Evolutionary conservation across 1,284 basidiomycete genomes (phyloP).

Genomic region (Trametes pubescens): DNA sequence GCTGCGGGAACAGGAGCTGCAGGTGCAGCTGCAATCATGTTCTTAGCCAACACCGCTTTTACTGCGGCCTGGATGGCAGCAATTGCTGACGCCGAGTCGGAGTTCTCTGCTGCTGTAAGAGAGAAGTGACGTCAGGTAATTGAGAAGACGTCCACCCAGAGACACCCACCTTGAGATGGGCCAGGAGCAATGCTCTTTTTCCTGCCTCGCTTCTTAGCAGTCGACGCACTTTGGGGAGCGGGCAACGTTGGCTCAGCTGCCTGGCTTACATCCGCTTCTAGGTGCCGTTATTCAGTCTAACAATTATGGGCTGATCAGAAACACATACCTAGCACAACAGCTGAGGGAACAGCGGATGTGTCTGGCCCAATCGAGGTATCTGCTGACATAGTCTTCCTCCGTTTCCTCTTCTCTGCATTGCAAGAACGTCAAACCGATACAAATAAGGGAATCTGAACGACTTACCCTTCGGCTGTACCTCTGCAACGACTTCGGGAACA

Average conservation of each 20-base stretch:
- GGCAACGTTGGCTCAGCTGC: not conserved
- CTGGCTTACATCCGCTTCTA: not conserved
- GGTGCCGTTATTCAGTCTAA: not conserved
- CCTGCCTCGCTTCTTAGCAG: constrained; percentile 5
- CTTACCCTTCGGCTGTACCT: constrained; percentile 4
- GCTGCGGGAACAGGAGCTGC: not conserved
- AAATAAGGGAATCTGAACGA: not conserved
- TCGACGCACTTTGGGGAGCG: not conserved
- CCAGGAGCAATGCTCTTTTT: constrained; percentile 13
- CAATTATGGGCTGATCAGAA: no score
- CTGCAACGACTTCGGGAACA: not conserved
- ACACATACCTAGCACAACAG: not conserved
- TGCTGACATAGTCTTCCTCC: constrained; percentile 10
- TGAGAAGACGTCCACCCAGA: no score
- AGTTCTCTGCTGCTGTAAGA: not conserved
- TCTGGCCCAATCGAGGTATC: constrained; percentile 13
- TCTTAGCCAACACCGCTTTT: constrained; percentile 23
- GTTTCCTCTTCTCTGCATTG: constrained; percentile 15
- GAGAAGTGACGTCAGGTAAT: not conserved
- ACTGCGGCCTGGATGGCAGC: constrained; percentile 22
- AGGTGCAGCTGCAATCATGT: not conserved
- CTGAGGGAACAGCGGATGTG: not conserved
- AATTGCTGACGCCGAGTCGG: not conserved
- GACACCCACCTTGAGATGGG: not conserved
- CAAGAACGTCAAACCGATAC: not conserved